phyloP scores from a whole-genome alignment of 257 asterid genomes.

The Penstemon eatonii region DNA sequence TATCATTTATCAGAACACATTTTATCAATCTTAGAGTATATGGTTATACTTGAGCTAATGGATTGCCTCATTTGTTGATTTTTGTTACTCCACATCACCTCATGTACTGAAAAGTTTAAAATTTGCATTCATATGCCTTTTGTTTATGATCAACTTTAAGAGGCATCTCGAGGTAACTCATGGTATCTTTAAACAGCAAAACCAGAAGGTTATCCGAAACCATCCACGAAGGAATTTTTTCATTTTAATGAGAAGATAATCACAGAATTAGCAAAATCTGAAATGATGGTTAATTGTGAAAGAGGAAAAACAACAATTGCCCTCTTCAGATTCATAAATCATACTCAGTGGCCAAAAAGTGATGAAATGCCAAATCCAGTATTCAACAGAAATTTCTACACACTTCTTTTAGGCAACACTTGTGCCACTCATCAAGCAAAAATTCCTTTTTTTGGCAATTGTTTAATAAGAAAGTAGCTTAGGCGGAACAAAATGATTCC shows the following conservation, averaged over 20 bases:
- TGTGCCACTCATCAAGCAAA: neutral
- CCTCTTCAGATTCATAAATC: neutral
- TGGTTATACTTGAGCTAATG: no score
- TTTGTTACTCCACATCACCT: no score
- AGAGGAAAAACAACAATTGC: neutral
- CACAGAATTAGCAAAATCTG: no score
- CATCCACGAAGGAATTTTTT: neutral
- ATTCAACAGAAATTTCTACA: neutral
- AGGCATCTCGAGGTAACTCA: no score
- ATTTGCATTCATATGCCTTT: no score
- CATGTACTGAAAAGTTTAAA: no score
- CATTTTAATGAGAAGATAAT: slow-evolving; percentile 7
- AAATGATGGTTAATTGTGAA: no score
- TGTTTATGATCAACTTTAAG: no score
- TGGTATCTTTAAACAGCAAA: no score
- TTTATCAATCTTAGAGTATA: no score
- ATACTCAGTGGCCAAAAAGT: neutral
- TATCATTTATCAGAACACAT: neutral
- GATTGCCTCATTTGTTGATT: no score
- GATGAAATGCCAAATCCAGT: neutral
- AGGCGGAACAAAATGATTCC: neutral
- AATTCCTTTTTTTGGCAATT: neutral
- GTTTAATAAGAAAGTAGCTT: slow-evolving; percentile 2
- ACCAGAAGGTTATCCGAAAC: neutral
- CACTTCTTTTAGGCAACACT: neutral